A percentile compares a stretch with the other conserved stretches of the same genome.
phyloP scores from a whole-genome alignment of 2,329 filamentous ascomycete genomes.

The Pseudogymnoascus sp. region DNA sequence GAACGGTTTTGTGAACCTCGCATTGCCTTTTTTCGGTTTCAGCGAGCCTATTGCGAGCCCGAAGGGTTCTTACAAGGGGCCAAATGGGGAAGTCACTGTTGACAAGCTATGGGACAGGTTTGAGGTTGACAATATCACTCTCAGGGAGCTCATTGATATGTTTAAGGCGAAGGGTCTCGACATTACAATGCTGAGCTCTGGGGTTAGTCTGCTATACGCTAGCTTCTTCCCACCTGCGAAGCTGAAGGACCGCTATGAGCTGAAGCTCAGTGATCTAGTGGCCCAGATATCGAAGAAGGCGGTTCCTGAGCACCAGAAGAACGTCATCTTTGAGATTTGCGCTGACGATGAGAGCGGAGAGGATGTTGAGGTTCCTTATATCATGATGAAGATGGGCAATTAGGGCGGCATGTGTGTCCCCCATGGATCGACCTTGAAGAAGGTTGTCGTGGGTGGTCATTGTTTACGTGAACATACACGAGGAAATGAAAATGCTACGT shows the following conservation, averaged over 20 bases:
- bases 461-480: slow-evolving; percentile 4
- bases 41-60: slow-evolving; percentile 91
- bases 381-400: slow-evolving; percentile 62
- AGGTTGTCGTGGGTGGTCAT: not conserved
- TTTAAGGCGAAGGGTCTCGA: slow-evolving; percentile 74
- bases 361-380: slow-evolving; percentile 94
- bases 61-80: slow-evolving; percentile 81
- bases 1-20: slow-evolving; percentile 96
- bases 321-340: slow-evolving; percentile 93
- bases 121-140: slow-evolving; percentile 76
- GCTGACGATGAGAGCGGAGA: slow-evolving; percentile 81
- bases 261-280: slow-evolving; percentile 84
- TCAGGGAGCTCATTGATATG: slow-evolving; percentile 72
- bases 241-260: slow-evolving; percentile 67
- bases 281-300: slow-evolving; percentile 86
- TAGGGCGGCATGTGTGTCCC: slow-evolving; percentile 9
- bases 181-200: slow-evolving; percentile 93
- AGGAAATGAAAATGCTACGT: slow-evolving; percentile 4
- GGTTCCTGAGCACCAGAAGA: slow-evolving; percentile 84
- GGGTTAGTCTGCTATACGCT: slow-evolving; percentile 88
- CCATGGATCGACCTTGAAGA: not conserved
- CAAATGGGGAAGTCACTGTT: slow-evolving; percentile 68
- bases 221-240: slow-evolving; percentile 76
- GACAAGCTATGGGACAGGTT: slow-evolving; percentile 99
- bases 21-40: slow-evolving; percentile 95